These are phyloP conservation scores for Penicillium polonicum DNA, from an alignment of 2,329 filamentous ascomycete genomes.

Conservation along the genomic window DNA sequence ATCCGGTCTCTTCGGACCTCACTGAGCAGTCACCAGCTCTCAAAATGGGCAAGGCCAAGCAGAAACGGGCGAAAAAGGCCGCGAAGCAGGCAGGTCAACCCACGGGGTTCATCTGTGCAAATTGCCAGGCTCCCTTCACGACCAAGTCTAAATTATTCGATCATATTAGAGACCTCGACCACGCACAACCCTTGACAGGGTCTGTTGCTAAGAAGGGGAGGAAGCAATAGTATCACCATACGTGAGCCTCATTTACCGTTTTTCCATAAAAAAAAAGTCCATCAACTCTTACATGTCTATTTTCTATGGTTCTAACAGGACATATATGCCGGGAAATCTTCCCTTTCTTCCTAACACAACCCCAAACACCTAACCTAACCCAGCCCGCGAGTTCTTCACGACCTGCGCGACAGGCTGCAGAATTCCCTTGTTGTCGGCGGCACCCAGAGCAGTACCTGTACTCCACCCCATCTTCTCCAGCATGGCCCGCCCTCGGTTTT, in stretches of 20 bases:
- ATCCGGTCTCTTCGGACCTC: slow-evolving; percentile 21
- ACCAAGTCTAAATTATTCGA: slow-evolving; percentile 71
- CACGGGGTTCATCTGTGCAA: slow-evolving; percentile 65
- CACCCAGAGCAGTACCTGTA: slow-evolving; percentile 78
- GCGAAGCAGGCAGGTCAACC: slow-evolving; percentile 34
- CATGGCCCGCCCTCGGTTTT: slow-evolving; percentile 82
- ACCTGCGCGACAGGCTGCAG: slow-evolving; percentile 80
- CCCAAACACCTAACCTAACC: slow-evolving; percentile 61
- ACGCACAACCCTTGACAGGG: slow-evolving; percentile 54
- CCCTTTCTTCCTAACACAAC: background rate
- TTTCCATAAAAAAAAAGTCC: background rate
- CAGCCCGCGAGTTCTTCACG: slow-evolving; percentile 82
- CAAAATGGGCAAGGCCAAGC: slow-evolving; percentile 54
- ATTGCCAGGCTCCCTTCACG: slow-evolving; percentile 74
- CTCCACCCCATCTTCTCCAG: slow-evolving; percentile 98
- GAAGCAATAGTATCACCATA: background rate
- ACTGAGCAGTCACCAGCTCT: slow-evolving; percentile 19
- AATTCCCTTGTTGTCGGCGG: slow-evolving; percentile 81
- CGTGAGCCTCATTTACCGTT: background rate
- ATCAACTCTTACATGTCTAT: background rate
- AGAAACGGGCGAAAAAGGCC: slow-evolving; percentile 53
- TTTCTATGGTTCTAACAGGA: background rate
- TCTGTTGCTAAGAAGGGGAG: slow-evolving; percentile 2
- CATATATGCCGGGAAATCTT: too few species aligned
- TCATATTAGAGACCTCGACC: slow-evolving; percentile 64